Evolutionary conservation across 768 basidiomycete species (phyloP).

Genomic region (Lactifluus piperatus): DNA sequence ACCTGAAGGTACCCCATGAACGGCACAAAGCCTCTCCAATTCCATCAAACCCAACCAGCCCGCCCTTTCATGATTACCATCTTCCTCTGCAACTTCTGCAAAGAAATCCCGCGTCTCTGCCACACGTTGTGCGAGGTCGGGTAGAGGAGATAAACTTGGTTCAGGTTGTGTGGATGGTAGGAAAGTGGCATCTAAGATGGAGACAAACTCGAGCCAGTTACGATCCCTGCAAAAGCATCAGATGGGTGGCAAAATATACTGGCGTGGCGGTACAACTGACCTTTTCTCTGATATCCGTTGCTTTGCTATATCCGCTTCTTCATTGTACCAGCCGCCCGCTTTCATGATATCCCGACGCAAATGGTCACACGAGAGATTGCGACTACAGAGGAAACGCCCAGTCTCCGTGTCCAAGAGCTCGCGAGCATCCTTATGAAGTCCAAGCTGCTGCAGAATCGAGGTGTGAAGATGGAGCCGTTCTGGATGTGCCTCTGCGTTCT

Average conservation of each 20-base stretch:
- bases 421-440: conserved; percentile 60
- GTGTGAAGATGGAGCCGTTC: conserved; percentile 77
- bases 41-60: conserved; percentile 68
- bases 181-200: conserved; percentile 64
- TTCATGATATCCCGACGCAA: conserved; percentile 64
- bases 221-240: conserved; percentile 45
- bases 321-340: conserved; percentile 42
- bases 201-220: conserved; percentile 80
- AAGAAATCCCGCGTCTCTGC: conserved; percentile 46
- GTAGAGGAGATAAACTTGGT: conserved; percentile 2
- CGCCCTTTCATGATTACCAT: conserved; percentile 67
- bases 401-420: conserved; percentile 59
- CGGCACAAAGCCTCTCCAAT: conserved; percentile 51
- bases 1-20: conserved; percentile 44
- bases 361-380: conserved; percentile 68
- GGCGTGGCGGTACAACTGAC: conserved; percentile 31
- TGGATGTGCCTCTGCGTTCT: conserved; percentile 52
- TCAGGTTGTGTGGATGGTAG: conserved; percentile 31
- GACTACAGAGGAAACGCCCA: conserved; percentile 57
- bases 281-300: conserved; percentile 49
- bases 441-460: conserved; percentile 58
- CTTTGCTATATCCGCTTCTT: conserved; percentile 57
- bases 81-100: conserved; percentile 45
- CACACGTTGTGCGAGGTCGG: conserved; percentile 31
- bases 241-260: background rate